Conservation (phyloP, 1,139 yeast genomes). For the Yamadazyma membranifaciens region DNA sequence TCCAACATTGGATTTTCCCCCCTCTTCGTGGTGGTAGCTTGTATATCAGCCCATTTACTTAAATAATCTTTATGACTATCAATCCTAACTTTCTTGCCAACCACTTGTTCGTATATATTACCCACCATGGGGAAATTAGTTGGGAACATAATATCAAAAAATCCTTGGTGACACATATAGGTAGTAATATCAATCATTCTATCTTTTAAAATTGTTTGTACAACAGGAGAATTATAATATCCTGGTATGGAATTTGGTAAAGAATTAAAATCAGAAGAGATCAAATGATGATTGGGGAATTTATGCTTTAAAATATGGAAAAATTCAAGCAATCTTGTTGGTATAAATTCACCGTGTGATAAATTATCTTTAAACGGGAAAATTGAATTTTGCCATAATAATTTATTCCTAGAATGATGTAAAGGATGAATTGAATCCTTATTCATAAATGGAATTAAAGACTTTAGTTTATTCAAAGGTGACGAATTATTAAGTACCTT, state of each 20-base stretch:
- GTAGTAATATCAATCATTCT: constrained; percentile 69
- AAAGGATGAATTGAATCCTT: constrained; percentile 42
- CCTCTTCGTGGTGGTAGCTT: constrained; percentile 63
- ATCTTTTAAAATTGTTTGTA: constrained; percentile 71
- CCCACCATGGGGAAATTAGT: constrained; percentile 69
- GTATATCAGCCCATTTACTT: constrained; percentile 69
- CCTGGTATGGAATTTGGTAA: constrained; percentile 64
- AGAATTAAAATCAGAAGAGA: constrained; percentile 71
- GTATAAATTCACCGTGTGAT: constrained; percentile 76
- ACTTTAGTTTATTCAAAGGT: constrained; percentile 21
- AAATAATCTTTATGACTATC: constrained; percentile 65
- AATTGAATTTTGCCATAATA: constrained; percentile 29
- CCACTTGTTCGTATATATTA: constrained; percentile 61
- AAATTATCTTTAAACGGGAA: constrained; percentile 67
- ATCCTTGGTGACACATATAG: constrained; percentile 81
- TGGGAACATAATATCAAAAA: constrained; percentile 83
- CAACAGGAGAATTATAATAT: constrained; percentile 72
- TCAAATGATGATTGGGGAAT: constrained; percentile 74
- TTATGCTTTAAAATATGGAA: constrained; percentile 60
- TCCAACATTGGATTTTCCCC: constrained; percentile 91
- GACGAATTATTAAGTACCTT: constrained; percentile 27
- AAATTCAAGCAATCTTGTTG: constrained; percentile 69
- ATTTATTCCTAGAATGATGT: constrained; percentile 32
- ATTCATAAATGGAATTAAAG: constrained; percentile 30
- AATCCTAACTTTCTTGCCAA: constrained; percentile 58